phyloP scores from a whole-genome alignment of 116 monocot species.

The Dioscorea cayenensis region DNA sequence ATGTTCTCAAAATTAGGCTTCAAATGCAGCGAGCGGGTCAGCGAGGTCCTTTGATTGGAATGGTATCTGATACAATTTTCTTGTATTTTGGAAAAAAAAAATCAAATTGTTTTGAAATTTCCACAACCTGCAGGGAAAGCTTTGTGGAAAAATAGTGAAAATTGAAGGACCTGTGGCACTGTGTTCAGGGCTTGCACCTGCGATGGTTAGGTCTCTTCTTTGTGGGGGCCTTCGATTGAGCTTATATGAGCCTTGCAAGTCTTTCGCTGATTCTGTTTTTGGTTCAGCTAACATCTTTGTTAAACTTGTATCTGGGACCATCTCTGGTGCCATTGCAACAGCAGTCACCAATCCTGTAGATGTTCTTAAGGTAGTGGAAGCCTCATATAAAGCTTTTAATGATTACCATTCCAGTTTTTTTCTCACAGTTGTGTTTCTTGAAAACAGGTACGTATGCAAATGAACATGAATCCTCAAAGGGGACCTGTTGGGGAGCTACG shows the following conservation, averaged over 20 bases:
- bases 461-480: conserved; percentile 46
- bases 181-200: conserved; percentile 76
- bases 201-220: conserved; percentile 75
- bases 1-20: conserved; percentile 96
- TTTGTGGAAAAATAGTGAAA: conserved; percentile 44
- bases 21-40: conserved; percentile 96
- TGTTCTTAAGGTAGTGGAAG: conserved; percentile 65
- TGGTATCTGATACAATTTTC: conserved; percentile 40
- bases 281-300: conserved; percentile 76
- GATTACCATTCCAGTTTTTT: background rate
- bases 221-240: conserved; percentile 94
- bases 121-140: conserved; percentile 37
- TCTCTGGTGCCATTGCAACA: conserved; percentile 89
- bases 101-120: background rate
- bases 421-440: background rate
- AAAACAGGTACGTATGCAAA: conserved; percentile 81
- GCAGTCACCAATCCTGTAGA: conserved; percentile 85
- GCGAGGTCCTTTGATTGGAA: conserved; percentile 74
- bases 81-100: background rate
- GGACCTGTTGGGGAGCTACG: conserved; percentile 45
- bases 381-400: background rate
- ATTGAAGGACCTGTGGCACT: conserved; percentile 71
- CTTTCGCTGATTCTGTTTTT: conserved; percentile 51
- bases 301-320: conserved; percentile 83
- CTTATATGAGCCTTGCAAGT: conserved; percentile 90